Evolutionary conservation across 371 early-diverging fungal species (phyloP).

Genomic region (Coemansia sp.): DNA sequence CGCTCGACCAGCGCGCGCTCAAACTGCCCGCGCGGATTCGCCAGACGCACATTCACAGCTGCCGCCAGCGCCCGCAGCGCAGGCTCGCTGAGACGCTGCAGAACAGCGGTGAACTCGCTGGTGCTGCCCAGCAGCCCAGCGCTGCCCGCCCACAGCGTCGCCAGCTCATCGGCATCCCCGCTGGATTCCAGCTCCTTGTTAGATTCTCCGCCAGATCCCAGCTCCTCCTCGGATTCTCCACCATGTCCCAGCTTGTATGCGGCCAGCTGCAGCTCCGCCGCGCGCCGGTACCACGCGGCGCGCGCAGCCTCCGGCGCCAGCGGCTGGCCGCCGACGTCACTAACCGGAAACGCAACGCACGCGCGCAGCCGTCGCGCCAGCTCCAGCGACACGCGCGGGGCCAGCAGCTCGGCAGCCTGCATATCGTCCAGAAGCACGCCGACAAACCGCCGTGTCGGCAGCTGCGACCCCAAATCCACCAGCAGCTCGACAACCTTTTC

Average conservation of each 20-base stretch:
- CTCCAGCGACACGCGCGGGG: slow-evolving; percentile 17
- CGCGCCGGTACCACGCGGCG: slow-evolving; percentile 55
- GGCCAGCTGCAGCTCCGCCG: slow-evolving; percentile 70
- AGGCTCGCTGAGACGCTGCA: slow-evolving; percentile 49
- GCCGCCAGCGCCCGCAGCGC: slow-evolving; percentile 9
- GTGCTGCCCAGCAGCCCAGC: too few species aligned
- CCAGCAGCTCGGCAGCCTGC: slow-evolving; percentile 64
- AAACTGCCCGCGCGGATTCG: neutral
- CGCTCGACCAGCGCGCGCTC: slow-evolving; percentile 54
- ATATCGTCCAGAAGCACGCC: slow-evolving; percentile 80
- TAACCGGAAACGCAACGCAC: neutral
- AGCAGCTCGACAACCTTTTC: slow-evolving; percentile 82
- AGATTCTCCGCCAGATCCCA: slow-evolving; percentile 46
- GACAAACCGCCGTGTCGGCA: slow-evolving; percentile 89
- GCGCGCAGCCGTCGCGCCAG: slow-evolving; percentile 58
- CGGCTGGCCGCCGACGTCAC: slow-evolving; percentile 58
- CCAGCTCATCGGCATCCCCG: slow-evolving; percentile 41
- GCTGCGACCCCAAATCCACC: slow-evolving; percentile 80
- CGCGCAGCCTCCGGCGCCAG: slow-evolving; percentile 64
- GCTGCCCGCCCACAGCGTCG: too few species aligned
- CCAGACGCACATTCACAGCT: slow-evolving; percentile 22
- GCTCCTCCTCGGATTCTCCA: slow-evolving; percentile 59
- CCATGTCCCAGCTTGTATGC: slow-evolving; percentile 53
- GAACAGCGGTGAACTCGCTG: slow-evolving; percentile 19
- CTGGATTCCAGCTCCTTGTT: too few species aligned